Base-by-base conservation (phyloP, 257 asterid species). In the Solanum pimpinellifolium region DNA sequence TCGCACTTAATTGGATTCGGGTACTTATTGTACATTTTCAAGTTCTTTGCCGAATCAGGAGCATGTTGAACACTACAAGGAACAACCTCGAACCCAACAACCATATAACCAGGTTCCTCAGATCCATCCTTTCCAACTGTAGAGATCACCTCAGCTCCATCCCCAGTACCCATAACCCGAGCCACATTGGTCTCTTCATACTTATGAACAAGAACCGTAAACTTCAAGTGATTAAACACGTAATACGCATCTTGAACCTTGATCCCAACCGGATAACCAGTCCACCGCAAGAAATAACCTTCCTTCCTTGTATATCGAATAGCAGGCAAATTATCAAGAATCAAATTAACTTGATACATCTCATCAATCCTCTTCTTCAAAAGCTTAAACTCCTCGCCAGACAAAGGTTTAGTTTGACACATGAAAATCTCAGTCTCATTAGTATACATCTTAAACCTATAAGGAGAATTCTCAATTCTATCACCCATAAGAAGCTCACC, bases 401-500 rank as follows among this genome's bases (percentile, higher is more conserved):
- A 93, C 87, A 96, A 83, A 72, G 98, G 96, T 88, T 93, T 92
- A 7, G 98, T 91, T 85, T 93, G 93, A 90, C 99, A 96, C 44
- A 94, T 82, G 86, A 94, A 95, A 29, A 96, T 89, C 35, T 93
- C 95, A 0, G 96, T 85, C 93, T 96, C 98, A 87, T 95, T 96
- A 13, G 91, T 89, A 59, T 89, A 89, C 98, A 93, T 95, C 93
- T 96, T 96, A 89, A 96, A 96, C 91, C 93, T 91, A 88, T 95
- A 93, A 16, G 98, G 99, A 18, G 99, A 96, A 85, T 92, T 95
- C 93, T 96, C 99, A 31, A 95, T 96, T 91, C 98, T 91, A 89
- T 96, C 99, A 56, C 99, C 99, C 99, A 96, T 94, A 16, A 96
- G 97, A 59, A 96, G 92, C 95, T 96, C 99, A 78, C 98, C 99